phyloP scores from a whole-genome alignment of 176 grass and related monocot species.

The sorghum (Sorghum bicolor) region Sorghum_bicolor_NCBIv3 NC_012873.2:1548501-1549000 shows the following conservation, averaged over 20 bases:
- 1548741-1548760: background rate
- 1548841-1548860: conserved; percentile 12
- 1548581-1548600: too few relatives aligned
- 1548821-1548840: background rate
- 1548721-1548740: conserved; percentile 2
- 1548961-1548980: too few relatives aligned
- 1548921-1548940: conserved; percentile 2
- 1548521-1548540: too few relatives aligned
- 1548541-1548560: too few relatives aligned
- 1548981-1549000: too few relatives aligned
- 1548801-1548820: conserved; percentile 13
- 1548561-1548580: too few relatives aligned
- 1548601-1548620: too few relatives aligned
- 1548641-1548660: too few relatives aligned
- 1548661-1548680: background rate
- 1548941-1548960: too few relatives aligned
- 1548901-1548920: conserved; percentile 40
- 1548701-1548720: background rate
- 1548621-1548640: background rate
- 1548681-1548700: background rate
- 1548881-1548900: conserved; percentile 45
- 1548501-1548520: background rate
- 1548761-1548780: conserved; percentile 39
- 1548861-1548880: conserved; percentile 19
- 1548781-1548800: conserved; percentile 57